phyloP scores from a whole-genome alignment of 768 basidiomycete genomes.

The Pisolithus microcarpus region DNA sequence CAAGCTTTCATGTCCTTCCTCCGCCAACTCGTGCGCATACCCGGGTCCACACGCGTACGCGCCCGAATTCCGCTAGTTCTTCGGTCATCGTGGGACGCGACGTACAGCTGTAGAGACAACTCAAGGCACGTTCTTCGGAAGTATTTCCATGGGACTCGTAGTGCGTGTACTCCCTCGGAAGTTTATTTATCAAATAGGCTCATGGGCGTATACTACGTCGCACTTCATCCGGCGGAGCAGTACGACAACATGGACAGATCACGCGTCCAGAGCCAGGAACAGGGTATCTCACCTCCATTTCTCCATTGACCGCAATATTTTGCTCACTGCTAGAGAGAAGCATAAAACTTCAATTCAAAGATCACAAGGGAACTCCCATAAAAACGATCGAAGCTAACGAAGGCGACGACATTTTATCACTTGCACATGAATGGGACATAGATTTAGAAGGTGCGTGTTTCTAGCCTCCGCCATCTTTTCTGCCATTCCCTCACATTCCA shows the following conservation, averaged over 20 bases:
- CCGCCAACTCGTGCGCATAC: background rate
- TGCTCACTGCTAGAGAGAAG: conserved; percentile 33
- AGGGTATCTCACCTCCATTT: conserved; percentile 39
- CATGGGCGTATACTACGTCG: background rate
- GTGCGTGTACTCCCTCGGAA: background rate
- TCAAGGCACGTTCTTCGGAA: background rate
- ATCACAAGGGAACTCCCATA: conserved; percentile 74
- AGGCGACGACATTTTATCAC: conserved; percentile 84
- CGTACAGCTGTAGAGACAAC: background rate
- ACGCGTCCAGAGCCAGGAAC: conserved; percentile 61
- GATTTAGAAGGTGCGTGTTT: conserved; percentile 78
- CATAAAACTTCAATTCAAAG: conserved; percentile 85
- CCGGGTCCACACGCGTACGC: background rate
- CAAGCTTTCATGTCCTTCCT: background rate
- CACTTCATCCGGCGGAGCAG: conserved; percentile 1
- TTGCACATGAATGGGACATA: conserved; percentile 94
- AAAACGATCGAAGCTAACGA: conserved; percentile 90
- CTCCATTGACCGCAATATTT: background rate
- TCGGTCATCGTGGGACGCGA: background rate
- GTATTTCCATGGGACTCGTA: background rate
- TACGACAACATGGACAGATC: conserved; percentile 42
- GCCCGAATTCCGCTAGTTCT: background rate
- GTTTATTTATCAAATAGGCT: background rate
- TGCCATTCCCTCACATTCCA: no score
- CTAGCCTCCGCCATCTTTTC: background rate